Evolutionary conservation across 1,139 yeast species (phyloP).

Genomic region (Suhomyces guaymorum): DNA sequence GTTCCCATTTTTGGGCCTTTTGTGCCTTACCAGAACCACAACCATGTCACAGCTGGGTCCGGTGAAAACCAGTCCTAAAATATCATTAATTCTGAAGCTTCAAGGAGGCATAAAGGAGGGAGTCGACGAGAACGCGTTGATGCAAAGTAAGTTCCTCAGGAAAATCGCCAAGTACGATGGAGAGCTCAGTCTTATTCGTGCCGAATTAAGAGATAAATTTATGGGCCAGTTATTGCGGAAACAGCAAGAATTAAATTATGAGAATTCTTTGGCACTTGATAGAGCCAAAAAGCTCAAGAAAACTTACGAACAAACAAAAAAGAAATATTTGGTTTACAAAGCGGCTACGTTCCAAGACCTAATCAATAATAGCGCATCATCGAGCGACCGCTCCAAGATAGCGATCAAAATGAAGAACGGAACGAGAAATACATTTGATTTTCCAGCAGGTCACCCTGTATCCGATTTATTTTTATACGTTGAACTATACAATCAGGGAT

Average conservation of each 20-base stretch:
- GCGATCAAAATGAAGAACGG: constrained; percentile 63
- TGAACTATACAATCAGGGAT: constrained; percentile 40
- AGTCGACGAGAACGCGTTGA: constrained; percentile 27
- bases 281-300: constrained; percentile 36
- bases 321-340: constrained; percentile 45
- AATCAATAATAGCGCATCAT: constrained; percentile 3
- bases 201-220: constrained; percentile 62
- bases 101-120: constrained; percentile 60
- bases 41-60: constrained; percentile 65
- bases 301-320: constrained; percentile 24
- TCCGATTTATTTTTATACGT: constrained; percentile 64
- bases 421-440: constrained; percentile 46
- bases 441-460: constrained; percentile 46
- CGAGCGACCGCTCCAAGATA: constrained; percentile 36
- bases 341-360: constrained; percentile 40
- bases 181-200: constrained; percentile 55
- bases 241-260: constrained; percentile 80
- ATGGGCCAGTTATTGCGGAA: constrained; percentile 60
- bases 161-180: constrained; percentile 60
- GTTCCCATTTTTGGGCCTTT: constrained; percentile 76
- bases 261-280: constrained; percentile 64
- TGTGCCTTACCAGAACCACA: constrained; percentile 56
- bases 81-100: constrained; percentile 63
- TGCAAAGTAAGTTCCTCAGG: constrained; percentile 41
- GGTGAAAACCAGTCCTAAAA: constrained; percentile 49